Conservation (phyloP, 2,329 filamentous ascomycete species). For the Ophidiomyces ophidiicola region DNA sequence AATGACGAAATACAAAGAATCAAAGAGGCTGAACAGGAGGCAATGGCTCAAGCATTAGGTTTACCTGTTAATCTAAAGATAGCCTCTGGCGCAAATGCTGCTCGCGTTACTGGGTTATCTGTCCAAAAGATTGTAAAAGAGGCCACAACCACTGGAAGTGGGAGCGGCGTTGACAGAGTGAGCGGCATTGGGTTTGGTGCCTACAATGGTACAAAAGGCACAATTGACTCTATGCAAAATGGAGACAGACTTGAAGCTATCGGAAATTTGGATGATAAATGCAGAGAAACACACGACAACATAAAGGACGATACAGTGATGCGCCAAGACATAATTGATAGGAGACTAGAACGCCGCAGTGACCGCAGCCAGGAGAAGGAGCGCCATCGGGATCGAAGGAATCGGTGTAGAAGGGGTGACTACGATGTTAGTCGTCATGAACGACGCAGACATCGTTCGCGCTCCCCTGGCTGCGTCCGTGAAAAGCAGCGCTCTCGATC, state of each 20-base stretch:
- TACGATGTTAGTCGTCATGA: slow-evolving; percentile 24
- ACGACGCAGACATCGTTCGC: slow-evolving; percentile 19
- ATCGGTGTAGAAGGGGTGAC: slow-evolving; percentile 31
- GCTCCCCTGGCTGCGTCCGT: too few species aligned
- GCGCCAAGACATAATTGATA: not conserved
- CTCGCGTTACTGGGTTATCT: slow-evolving; percentile 50
- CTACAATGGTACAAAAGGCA: slow-evolving; percentile 21
- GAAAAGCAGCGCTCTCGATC: too few species aligned
- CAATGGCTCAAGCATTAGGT: slow-evolving; percentile 69
- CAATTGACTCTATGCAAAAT: slow-evolving; percentile 15
- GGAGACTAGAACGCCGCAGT: slow-evolving; percentile 19
- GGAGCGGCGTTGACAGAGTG: slow-evolving; percentile 17
- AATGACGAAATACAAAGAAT: slow-evolving; percentile 67
- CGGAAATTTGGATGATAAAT: slow-evolving; percentile 15
- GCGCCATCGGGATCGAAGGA: slow-evolving; percentile 29
- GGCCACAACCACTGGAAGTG: slow-evolving; percentile 21
- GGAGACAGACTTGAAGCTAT: slow-evolving; percentile 19
- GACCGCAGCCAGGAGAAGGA: slow-evolving; percentile 23
- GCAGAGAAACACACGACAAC: slow-evolving; percentile 20
- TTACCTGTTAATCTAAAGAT: slow-evolving; percentile 54
- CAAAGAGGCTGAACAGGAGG: slow-evolving; percentile 89
- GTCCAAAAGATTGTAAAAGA: slow-evolving; percentile 43
- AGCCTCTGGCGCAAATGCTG: slow-evolving; percentile 52
- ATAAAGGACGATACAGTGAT: slow-evolving; percentile 25
- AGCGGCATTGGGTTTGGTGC: slow-evolving; percentile 27